Conservation (phyloP, 306 rosid species). For the Lotus japonicus region DNA sequence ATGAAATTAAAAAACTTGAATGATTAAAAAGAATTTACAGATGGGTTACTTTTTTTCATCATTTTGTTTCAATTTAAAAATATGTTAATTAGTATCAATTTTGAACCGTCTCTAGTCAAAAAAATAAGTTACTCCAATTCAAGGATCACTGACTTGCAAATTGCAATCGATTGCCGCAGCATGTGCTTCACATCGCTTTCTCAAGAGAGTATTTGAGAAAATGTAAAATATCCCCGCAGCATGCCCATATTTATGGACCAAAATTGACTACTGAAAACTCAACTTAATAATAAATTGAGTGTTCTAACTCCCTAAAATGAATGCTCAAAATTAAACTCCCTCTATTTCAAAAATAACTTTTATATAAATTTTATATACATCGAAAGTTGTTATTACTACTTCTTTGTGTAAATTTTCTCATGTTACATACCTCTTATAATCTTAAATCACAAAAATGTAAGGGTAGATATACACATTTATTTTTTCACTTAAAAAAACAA, state of each 20-base stretch:
- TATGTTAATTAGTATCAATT: background rate
- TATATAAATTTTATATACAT: no score
- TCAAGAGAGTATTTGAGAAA: conserved; percentile 6
- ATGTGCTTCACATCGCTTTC: conserved; percentile 8
- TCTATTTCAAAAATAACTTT: no score
- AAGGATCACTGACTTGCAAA: background rate
- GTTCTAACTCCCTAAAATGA: no score
- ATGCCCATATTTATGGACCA: conserved; percentile 12
- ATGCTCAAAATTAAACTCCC: no score
- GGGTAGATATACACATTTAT: no score
- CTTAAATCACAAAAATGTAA: no score
- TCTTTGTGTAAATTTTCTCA: no score
- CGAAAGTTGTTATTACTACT: no score
- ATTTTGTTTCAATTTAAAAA: background rate
- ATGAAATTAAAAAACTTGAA: background rate
- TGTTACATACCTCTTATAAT: no score
- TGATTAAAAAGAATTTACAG: background rate
- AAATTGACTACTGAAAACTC: background rate
- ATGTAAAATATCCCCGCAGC: background rate
- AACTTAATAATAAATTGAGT: no score
- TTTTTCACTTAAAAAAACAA: no score
- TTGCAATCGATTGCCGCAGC: background rate
- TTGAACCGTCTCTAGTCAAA: conserved; percentile 2
- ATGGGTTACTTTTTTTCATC: background rate
- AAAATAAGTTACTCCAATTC: background rate